phyloP scores from a whole-genome alignment of 495 filamentous ascomycete genomes.

The Cairneyella variabilis region DNA sequence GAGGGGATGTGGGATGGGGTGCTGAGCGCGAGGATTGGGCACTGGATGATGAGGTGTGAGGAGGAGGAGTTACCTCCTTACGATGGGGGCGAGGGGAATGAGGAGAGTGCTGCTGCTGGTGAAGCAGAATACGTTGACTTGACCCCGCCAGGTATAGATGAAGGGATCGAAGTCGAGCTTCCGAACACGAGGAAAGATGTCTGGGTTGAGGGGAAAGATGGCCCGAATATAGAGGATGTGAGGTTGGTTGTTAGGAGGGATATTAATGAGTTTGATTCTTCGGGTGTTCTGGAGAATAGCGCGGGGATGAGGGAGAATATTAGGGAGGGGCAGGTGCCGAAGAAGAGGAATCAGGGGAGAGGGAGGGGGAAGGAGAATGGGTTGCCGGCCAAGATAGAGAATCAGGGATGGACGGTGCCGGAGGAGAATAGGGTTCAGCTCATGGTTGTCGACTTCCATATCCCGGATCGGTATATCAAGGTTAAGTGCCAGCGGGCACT shows the following conservation, averaged over 20 bases:
- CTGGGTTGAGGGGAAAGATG: background rate
- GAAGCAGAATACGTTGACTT: slow-evolving; percentile 39
- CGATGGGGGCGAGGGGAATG: slow-evolving; percentile 54
- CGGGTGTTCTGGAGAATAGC: background rate
- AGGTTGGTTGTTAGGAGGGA: background rate
- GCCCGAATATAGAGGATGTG: background rate
- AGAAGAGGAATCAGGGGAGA: background rate
- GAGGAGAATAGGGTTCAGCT: slow-evolving; percentile 19
- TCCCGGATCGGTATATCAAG: slow-evolving; percentile 21
- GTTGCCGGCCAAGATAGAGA: too few relatives aligned
- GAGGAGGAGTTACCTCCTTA: slow-evolving; percentile 62
- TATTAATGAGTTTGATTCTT: background rate
- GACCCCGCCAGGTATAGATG: slow-evolving; percentile 1
- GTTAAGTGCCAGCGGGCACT: slow-evolving; percentile 19
- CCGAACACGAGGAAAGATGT: slow-evolving; percentile 2
- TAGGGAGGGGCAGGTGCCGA: background rate
- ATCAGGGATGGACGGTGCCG: slow-evolving; percentile 13
- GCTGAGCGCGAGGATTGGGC: slow-evolving; percentile 15
- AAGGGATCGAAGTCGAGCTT: background rate
- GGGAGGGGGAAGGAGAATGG: too few relatives aligned
- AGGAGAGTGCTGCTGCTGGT: background rate
- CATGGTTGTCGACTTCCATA: slow-evolving; percentile 18
- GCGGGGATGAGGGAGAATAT: background rate
- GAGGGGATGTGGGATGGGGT: slow-evolving; percentile 45
- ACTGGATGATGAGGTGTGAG: slow-evolving; percentile 19